A percentile compares a stretch with the other conserved stretches of the same genome.
These are phyloP conservation scores for Naumovozyma baii DNA, from an alignment of 805 yeast species.

Conservation along the genomic window DNA sequence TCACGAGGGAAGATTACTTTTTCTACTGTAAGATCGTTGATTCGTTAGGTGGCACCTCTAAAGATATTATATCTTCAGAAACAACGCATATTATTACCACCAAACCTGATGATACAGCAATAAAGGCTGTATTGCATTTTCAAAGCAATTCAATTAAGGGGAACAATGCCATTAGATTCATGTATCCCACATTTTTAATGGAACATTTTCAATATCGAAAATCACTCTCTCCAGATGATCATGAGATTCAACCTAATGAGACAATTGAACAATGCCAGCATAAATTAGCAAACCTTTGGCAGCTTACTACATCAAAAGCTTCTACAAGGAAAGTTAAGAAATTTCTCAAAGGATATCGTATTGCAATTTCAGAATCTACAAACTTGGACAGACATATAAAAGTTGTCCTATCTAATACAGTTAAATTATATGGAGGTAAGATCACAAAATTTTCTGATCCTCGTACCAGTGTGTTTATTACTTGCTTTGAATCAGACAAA, in stretches of 20 bases:
- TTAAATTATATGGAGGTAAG: background rate
- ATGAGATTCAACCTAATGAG: background rate
- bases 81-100: slow-evolving; percentile 69
- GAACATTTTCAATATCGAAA: slow-evolving; percentile 35
- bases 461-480: slow-evolving; percentile 22
- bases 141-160: slow-evolving; percentile 12
- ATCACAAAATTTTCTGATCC: background rate
- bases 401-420: background rate
- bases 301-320: too few species aligned
- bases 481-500: background rate
- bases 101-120: slow-evolving; percentile 43
- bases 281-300: background rate
- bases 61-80: slow-evolving; percentile 47
- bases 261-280: background rate
- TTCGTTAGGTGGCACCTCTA: slow-evolving; percentile 67
- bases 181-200: slow-evolving; percentile 74
- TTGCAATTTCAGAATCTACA: background rate
- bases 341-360: background rate
- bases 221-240: background rate
- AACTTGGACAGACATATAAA: background rate
- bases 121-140: slow-evolving; percentile 40
- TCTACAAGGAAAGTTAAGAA: background rate
- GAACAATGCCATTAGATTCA: slow-evolving; percentile 33
- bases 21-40: slow-evolving; percentile 46
- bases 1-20: slow-evolving; percentile 57